Base-by-base conservation (phyloP, 345 rosid species). In the Hypericum androsaemum region DNA sequence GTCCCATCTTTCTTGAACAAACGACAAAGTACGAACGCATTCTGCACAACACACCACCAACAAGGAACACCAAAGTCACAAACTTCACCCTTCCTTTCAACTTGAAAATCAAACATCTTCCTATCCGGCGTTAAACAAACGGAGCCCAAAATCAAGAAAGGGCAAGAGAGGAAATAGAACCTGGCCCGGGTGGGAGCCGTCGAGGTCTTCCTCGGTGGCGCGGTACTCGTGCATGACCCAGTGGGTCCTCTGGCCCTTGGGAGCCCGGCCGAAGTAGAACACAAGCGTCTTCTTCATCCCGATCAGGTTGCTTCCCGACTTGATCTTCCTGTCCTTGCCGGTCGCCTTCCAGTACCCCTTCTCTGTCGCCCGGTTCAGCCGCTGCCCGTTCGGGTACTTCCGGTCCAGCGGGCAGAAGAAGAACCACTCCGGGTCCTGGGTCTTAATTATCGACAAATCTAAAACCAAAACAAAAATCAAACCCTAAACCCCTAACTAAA, bases 221-320 rank as follows among this genome's bases (percentile, higher is more conserved):
- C 95, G 94, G 62, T 87, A 87, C 75, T 90, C 98, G 16, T 90
- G 98, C 80, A 88, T 80, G 42, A 90, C 82, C 98, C 98, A 90
- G 42, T 71, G 60, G 44, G 98, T 90, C 52, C 98, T 63, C 8
- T 56, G 41, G 0, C 89, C 96, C 10, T 44, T 80, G 0, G 96
- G 96, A 68, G 97, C 97, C 11, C 97, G 84, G 10, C 98, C 98
- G 0, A 44, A 56, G 67, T 92, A 75, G 64, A 92, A 92, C 35
- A 92, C 98, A 10, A 92, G 77, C 41, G 98, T 83, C 60, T 83
- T 88, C 90, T 92, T 92, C 72, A 80, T 77, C 0, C 98, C 98
- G 9, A 92, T 81, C 65, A 88, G 60, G 37, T 40, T 74, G 0
- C 41, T 35, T 6, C 81, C 71, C 8, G 83, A 81, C 57, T 77